A percentile compares a stretch with the other conserved stretches of the same genome.
Evolutionary conservation across 208 protist genomes (phyloP).

Genomic region (Acanthamoeba castellanii): DNA sequence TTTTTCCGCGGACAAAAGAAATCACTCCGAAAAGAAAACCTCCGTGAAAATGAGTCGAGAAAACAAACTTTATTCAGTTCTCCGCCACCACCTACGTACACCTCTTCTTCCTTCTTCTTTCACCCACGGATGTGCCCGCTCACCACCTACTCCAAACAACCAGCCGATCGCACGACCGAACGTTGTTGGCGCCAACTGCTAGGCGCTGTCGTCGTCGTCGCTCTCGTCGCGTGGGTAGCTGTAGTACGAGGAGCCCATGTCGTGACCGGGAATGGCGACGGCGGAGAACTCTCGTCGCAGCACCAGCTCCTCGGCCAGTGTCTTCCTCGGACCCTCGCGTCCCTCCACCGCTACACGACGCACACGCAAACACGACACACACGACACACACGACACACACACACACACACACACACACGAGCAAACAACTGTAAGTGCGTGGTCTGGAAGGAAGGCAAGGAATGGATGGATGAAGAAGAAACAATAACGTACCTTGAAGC

Average conservation of each 20-base stretch:
- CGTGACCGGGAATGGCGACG: conserved; percentile 36
- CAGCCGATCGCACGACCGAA: no score
- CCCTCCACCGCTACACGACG: conserved; percentile 4
- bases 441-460: background rate
- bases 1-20: background rate
- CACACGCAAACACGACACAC: background rate
- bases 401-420: background rate
- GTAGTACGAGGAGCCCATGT: conserved; percentile 56
- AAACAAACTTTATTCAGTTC: no score
- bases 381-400: background rate
- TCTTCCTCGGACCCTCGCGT: conserved; percentile 38
- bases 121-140: background rate
- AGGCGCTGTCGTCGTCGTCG: conserved; percentile 54
- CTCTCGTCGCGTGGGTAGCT: background rate
- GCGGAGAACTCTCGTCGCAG: conserved; percentile 43
- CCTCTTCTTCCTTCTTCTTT: background rate
- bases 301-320: background rate
- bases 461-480: background rate
- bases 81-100: no score
- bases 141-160: no score
- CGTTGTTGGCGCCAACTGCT: no score
- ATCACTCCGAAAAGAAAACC: no score
- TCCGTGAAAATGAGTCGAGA: background rate
- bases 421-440: background rate
- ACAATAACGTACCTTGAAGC: background rate